Conservation (phyloP, 2,329 filamentous ascomycete species). For the Cladophialophora yegresii region DNA sequence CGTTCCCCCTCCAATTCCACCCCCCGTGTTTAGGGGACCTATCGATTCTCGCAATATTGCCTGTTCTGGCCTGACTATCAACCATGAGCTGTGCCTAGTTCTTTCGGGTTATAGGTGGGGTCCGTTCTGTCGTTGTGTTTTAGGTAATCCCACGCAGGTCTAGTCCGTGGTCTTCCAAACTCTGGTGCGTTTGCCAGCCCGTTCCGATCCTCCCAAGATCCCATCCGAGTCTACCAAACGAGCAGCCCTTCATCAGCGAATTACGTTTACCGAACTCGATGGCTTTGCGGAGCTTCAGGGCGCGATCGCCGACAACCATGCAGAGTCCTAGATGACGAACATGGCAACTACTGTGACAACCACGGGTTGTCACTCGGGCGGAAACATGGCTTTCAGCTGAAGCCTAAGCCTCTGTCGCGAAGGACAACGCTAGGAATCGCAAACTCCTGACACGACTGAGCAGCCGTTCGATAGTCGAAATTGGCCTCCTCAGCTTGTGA, state of each 20-base stretch:
- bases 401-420: background rate
- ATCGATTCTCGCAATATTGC: background rate
- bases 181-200: slow-evolving; percentile 6
- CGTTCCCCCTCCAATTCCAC: slow-evolving; percentile 6
- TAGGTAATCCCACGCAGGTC: slow-evolving; percentile 8
- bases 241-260: background rate
- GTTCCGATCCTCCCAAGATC: background rate
- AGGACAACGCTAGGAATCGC: background rate
- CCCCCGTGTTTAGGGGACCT: background rate
- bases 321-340: background rate
- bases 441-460: background rate
- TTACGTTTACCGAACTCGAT: background rate
- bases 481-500: background rate
- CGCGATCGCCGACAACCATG: slow-evolving; percentile 6
- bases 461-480: background rate
- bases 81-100: background rate
- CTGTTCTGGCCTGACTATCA: slow-evolving; percentile 7
- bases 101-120: background rate
- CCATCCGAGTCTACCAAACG: background rate
- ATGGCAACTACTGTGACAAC: background rate
- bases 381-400: slow-evolving; percentile 6
- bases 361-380: background rate
- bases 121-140: background rate
- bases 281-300: background rate
- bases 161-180: too few relatives aligned